Conservation (phyloP, 2,329 filamentous ascomycete genomes). For the Penicillium sp. region DNA sequence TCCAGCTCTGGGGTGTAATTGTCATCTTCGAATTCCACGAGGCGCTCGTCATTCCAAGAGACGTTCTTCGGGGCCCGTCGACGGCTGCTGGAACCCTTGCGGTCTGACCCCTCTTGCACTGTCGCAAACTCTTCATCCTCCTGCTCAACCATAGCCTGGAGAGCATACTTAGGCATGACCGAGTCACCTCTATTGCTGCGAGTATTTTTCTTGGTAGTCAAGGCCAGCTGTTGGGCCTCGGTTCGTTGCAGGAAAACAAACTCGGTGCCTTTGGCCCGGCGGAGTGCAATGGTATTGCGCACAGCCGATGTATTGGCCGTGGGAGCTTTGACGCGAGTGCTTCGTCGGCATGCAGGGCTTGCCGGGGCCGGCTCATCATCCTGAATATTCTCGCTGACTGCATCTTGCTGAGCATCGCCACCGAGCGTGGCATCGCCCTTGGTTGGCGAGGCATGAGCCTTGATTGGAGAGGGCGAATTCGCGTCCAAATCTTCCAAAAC, state of each 20-base stretch:
- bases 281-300: constrained; percentile 42
- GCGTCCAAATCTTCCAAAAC: constrained; percentile 37
- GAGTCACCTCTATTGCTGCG: constrained; percentile 42
- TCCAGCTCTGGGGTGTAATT: constrained; percentile 12
- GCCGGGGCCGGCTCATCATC: constrained; percentile 19
- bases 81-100: constrained; percentile 4
- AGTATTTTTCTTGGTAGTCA: constrained; percentile 45
- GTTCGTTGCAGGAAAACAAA: constrained; percentile 45
- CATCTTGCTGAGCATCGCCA: constrained; percentile 13
- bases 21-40: constrained; percentile 34
- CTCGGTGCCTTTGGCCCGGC: constrained; percentile 46
- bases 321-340: constrained; percentile 33
- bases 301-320: constrained; percentile 25
- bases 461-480: constrained; percentile 41
- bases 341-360: constrained; percentile 36
- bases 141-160: constrained; percentile 27
- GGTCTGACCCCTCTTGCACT: constrained; percentile 1
- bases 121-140: constrained; percentile 2
- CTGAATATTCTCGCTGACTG: constrained; percentile 16
- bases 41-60: constrained; percentile 40
- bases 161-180: constrained; percentile 30
- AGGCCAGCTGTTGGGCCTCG: constrained; percentile 42
- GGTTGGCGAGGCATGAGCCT: constrained; percentile 27
- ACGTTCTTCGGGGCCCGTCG: constrained; percentile 29
- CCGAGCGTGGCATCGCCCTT: constrained; percentile 22